Evolutionary conservation across 1,139 yeast genomes (phyloP), one percentile per base, ranked within the genome.

Genomic region (Kodamaea fungicola): DNA sequence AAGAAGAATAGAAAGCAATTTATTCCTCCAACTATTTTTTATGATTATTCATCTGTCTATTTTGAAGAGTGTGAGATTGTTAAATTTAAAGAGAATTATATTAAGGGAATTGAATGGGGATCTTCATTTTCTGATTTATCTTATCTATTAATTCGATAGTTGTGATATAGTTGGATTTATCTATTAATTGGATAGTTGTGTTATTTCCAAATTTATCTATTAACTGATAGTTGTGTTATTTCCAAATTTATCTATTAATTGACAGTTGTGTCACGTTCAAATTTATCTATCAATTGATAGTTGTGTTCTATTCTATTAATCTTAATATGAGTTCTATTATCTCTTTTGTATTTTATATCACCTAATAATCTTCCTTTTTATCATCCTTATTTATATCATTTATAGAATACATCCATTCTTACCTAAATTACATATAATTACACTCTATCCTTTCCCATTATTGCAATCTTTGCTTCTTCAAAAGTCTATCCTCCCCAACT

Each of bases 61-160:
- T 76, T 75, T 43, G 40, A 46, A 1, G 41, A 42, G 1, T 50
- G 60, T 25, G 38, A 28, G 6, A 43, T 62, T 2, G 32, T 22
- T 1, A 44, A 58, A 19, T 59, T 48, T 33, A 47, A 47, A 22
- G 31, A 37, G 16, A 37, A 35, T 6, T 41, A 40, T 26, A 40
- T 50, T 8, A 50, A 45, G 12, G 59, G 55, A 7, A 73, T 71
- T 2, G 59, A 58, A 0, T 78, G 81, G 81, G 61, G 67, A 1
- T 74, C 74, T 42, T 64, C 83, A 12, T 78, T 78, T 48, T 71
- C 80, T 0, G 82, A 77, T 45, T 47, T 78, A 26, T 65, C 80
- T 3, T 59, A 70, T 16, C 82, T 76, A 48, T 29, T 24, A 9
- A 24, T 24, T 24, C 22, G 12, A 22, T 23, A 24, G 27, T 24